These are phyloP conservation scores for Pythium insidiosum DNA, from an alignment of 352 stramenopile genomes.

Conservation along the genomic window DNA sequence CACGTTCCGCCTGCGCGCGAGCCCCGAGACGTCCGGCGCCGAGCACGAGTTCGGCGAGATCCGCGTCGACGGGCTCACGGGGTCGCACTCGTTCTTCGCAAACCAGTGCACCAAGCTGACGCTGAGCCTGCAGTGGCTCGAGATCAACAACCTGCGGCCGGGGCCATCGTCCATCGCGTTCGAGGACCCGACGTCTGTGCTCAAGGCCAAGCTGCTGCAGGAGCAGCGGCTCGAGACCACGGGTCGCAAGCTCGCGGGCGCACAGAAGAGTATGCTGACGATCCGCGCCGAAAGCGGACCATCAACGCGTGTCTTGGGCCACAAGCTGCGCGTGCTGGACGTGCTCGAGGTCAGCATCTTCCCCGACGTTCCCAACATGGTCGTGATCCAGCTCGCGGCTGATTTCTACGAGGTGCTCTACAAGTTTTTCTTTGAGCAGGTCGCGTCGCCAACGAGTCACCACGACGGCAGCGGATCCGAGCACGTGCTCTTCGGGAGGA, in stretches of 20 bases:
- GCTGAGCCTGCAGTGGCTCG: constrained; percentile 73
- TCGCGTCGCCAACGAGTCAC: constrained; percentile 8
- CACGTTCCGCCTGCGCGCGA: constrained; percentile 45
- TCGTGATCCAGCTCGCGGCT: constrained; percentile 71
- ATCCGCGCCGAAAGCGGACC: constrained; percentile 69
- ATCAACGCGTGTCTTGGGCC: constrained; percentile 46
- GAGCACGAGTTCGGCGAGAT: constrained; percentile 78
- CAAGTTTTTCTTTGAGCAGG: constrained; percentile 81
- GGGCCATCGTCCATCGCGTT: constrained; percentile 65
- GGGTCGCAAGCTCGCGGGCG: constrained; percentile 15
- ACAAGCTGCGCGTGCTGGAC: constrained; percentile 67
- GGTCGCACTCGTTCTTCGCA: constrained; percentile 59
- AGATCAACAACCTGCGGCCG: constrained; percentile 76
- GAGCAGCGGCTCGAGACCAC: constrained; percentile 42
- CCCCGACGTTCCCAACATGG: constrained; percentile 74
- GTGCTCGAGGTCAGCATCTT: constrained; percentile 80
- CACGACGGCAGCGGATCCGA: constrained; percentile 33
- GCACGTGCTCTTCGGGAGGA: constrained; percentile 53
- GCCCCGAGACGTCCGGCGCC: constrained; percentile 38
- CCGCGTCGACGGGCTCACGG: constrained; percentile 44
- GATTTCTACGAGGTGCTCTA: constrained; percentile 82
- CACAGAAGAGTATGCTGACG: constrained; percentile 68
- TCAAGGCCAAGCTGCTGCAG: constrained; percentile 61
- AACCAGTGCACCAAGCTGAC: constrained; percentile 69
- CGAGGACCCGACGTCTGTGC: constrained; percentile 60